These are phyloP conservation scores for Condylostoma magnum DNA, from an alignment of 169 alveolate species.

Conservation along the genomic window DNA sequence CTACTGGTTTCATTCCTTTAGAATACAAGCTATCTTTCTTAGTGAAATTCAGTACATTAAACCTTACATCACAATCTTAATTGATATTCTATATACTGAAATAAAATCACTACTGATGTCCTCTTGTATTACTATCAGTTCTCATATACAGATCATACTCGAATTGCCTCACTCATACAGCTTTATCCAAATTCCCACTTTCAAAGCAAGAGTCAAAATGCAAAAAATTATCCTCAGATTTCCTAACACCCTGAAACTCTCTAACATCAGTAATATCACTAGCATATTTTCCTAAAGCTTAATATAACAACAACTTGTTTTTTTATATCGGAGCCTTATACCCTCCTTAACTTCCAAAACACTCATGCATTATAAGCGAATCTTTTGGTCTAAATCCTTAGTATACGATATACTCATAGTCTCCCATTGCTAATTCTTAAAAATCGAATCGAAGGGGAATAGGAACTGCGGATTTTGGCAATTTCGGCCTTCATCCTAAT, in stretches of 20 bases:
- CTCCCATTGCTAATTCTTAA: too few relatives aligned
- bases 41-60: constrained; percentile 43
- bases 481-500: too few relatives aligned
- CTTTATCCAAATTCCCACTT: constrained; percentile 87
- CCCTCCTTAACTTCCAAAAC: too few relatives aligned
- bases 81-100: constrained; percentile 63
- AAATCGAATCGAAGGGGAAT: too few relatives aligned
- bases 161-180: constrained; percentile 71
- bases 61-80: constrained; percentile 34
- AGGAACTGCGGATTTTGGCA: too few relatives aligned
- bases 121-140: constrained; percentile 87
- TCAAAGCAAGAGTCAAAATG: constrained; percentile 88
- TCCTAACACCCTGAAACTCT: too few relatives aligned
- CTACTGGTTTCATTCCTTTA: constrained; percentile 58
- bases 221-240: constrained; percentile 62
- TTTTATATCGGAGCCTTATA: too few relatives aligned
- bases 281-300: too few relatives aligned
- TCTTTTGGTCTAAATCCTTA: constrained; percentile 27
- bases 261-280: too few relatives aligned
- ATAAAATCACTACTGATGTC: constrained; percentile 89
- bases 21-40: constrained; percentile 46
- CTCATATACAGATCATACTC: constrained; percentile 84
- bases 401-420: too few relatives aligned
- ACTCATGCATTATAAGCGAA: constrained; percentile 8
- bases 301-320: too few relatives aligned